phyloP scores from a whole-genome alignment of 2,329 filamentous ascomycete species.

The Ophiostoma angusticollis region DNA sequence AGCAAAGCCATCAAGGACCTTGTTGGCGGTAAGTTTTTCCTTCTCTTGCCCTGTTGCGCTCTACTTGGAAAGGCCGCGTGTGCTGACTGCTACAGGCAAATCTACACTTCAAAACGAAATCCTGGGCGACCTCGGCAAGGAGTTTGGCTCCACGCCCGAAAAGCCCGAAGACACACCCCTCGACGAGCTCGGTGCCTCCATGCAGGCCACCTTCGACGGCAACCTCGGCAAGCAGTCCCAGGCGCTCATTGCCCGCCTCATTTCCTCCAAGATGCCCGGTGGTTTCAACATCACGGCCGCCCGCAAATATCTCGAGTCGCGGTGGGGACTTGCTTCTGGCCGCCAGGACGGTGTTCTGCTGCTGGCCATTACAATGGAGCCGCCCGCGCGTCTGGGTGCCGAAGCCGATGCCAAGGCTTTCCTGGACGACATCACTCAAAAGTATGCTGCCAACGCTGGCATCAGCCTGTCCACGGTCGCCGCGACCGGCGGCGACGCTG shows the following conservation, averaged over 20 bases:
- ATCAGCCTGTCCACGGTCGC: conserved; percentile 70
- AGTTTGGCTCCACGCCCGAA: conserved; percentile 95
- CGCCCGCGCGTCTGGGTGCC: conserved; percentile 71
- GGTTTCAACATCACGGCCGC: conserved; percentile 97
- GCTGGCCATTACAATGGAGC: conserved; percentile 86
- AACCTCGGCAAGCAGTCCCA: conserved; percentile 95
- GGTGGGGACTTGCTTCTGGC: conserved; percentile 78
- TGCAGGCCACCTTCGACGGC: conserved; percentile 98
- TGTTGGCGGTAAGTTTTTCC: conserved; percentile 69
- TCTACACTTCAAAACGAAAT: conserved; percentile 98
- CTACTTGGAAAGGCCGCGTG: not conserved
- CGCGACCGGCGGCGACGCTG: conserved; percentile 58
- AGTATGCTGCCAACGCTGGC: conserved; percentile 74
- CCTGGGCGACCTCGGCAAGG: conserved; percentile 90
- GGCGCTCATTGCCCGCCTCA: conserved; percentile 82
- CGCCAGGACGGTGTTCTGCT: conserved; percentile 85
- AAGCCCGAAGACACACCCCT: conserved; percentile 96
- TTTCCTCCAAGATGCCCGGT: conserved; percentile 98
- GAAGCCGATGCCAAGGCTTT: conserved; percentile 87
- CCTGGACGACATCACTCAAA: conserved; percentile 76
- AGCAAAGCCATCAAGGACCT: conserved; percentile 98
- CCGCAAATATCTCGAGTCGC: conserved; percentile 85
- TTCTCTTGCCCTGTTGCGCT: not conserved
- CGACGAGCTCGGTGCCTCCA: conserved; percentile 85
- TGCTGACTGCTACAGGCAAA: conserved; percentile 51